Base-by-base conservation (phyloP, 768 basidiomycete genomes). In the Auriculariales sp. region DNA sequence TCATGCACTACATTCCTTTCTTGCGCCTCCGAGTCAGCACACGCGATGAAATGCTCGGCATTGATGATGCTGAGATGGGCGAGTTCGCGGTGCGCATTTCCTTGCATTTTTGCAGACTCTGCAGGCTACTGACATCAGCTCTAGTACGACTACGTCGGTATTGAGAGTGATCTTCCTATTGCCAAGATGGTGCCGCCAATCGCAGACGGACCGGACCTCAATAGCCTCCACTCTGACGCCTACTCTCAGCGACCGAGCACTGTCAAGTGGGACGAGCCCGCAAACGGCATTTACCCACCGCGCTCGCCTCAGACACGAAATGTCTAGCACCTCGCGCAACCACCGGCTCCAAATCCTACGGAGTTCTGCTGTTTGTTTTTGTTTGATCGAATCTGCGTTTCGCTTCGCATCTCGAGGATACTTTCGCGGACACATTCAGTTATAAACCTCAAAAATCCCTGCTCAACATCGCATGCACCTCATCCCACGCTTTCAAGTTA, bases 21-120 rank as follows among this genome's bases (percentile, higher is more conserved):
- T 63, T 83, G 30, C 66, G 69, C 27, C 65, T 83, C 29, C 66
- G 72, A 32, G 71, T 71, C 15, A 71, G 73, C 1, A 67, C 70
- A 3, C 73, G 77, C 57, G 76, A 72, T 14, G 81, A 83, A 59
- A 64, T 61, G 48, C 64, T 78, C 27, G 82, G 81, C 28, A 75
- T 83, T 70, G 81, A 83, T 54, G 81, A 83, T 58, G 71, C 77
- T 25, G 79, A 87, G 77, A 78, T 80, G 32, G 79, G 80, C 47
- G 80, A 82, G 57, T 82, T 81, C 51, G 80, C 79, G 4, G 39
- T 44, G 15, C 39, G 39, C 22, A 11, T 9, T 19, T 17, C 36
- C 12, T 39, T 39, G 12, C 36, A 11, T 39, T 7, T 17, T 19
- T 39, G n/a, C 17, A 2, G 2, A 12, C 17, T 9, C 12, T 2